phyloP scores from a whole-genome alignment of 331 rosid species.

The Saraca asoca region DNA sequence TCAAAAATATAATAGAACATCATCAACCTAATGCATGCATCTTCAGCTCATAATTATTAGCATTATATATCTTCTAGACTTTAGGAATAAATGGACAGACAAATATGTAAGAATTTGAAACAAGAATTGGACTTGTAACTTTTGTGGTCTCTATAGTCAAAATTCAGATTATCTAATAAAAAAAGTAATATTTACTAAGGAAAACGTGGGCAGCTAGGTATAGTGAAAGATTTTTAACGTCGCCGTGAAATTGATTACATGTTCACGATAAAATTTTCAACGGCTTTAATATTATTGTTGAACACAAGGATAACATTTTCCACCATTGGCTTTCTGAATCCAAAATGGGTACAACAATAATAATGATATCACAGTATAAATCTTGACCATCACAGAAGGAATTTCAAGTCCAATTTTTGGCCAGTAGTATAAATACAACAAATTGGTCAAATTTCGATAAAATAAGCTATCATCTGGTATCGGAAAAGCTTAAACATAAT shows the following conservation, averaged over 20 bases:
- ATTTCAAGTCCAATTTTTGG: slow-evolving; percentile 21
- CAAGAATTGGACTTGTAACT: slow-evolving; percentile 8
- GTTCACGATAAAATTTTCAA: neutral
- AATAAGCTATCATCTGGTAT: slow-evolving; percentile 9
- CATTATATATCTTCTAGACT: neutral
- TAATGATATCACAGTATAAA: neutral
- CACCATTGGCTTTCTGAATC: slow-evolving; percentile 38
- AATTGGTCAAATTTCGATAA: slow-evolving; percentile 33
- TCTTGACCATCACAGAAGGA: neutral
- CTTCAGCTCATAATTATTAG: neutral
- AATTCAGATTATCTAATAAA: slow-evolving; percentile 5
- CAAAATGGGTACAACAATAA: slow-evolving; percentile 27
- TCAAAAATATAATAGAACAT: neutral
- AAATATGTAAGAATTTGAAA: slow-evolving; percentile 28
- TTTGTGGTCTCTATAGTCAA: slow-evolving; percentile 35
- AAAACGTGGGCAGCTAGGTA: neutral
- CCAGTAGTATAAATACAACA: slow-evolving; percentile 16
- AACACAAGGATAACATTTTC: slow-evolving; percentile 28
- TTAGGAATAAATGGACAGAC: neutral
- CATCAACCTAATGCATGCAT: no score
- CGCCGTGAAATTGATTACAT: neutral
- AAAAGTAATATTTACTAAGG: neutral
- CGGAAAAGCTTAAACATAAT: slow-evolving; percentile 8
- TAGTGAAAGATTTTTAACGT: slow-evolving; percentile 1
- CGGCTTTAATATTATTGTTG: slow-evolving; percentile 22